Conservation (phyloP, 495 filamentous ascomycete species). For the Neurospora sp. region DNA sequence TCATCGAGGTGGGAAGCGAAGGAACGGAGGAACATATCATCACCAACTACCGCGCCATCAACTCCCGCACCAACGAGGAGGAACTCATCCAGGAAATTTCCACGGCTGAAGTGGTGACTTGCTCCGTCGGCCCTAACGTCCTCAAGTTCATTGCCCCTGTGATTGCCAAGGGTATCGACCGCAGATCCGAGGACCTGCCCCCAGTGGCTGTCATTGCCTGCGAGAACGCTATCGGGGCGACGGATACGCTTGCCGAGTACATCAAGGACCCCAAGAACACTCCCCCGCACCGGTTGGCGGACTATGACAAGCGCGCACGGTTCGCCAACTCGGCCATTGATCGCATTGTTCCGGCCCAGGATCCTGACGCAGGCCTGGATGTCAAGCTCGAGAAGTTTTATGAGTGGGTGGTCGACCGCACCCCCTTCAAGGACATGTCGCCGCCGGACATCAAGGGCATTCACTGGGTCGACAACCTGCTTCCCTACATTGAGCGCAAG, state of each 20-base stretch:
- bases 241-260: slow-evolving; percentile 68
- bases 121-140: slow-evolving; percentile 91
- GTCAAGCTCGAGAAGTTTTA: slow-evolving; percentile 96
- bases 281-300: slow-evolving; percentile 43
- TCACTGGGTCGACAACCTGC: slow-evolving; percentile 82
- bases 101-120: slow-evolving; percentile 82
- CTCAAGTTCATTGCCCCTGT: slow-evolving; percentile 91
- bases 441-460: slow-evolving; percentile 70
- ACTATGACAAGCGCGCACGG: slow-evolving; percentile 54
- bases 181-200: slow-evolving; percentile 51
- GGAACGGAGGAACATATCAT: slow-evolving; percentile 74
- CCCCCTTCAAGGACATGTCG: slow-evolving; percentile 52
- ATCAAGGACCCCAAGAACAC: slow-evolving; percentile 67
- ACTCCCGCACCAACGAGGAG: slow-evolving; percentile 71
- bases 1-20: slow-evolving; percentile 84
- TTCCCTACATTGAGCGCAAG: slow-evolving; percentile 97
- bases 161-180: slow-evolving; percentile 82
- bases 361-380: slow-evolving; percentile 66
- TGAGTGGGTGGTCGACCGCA: slow-evolving; percentile 91
- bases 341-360: slow-evolving; percentile 88
- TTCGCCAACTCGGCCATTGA: slow-evolving; percentile 98
- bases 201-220: slow-evolving; percentile 91
- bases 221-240: slow-evolving; percentile 92
- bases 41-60: slow-evolving; percentile 91
- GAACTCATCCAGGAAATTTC: slow-evolving; percentile 78